Base-by-base conservation (phyloP, 2,329 filamentous ascomycete genomes). In the Leptographium flavum region DNA sequence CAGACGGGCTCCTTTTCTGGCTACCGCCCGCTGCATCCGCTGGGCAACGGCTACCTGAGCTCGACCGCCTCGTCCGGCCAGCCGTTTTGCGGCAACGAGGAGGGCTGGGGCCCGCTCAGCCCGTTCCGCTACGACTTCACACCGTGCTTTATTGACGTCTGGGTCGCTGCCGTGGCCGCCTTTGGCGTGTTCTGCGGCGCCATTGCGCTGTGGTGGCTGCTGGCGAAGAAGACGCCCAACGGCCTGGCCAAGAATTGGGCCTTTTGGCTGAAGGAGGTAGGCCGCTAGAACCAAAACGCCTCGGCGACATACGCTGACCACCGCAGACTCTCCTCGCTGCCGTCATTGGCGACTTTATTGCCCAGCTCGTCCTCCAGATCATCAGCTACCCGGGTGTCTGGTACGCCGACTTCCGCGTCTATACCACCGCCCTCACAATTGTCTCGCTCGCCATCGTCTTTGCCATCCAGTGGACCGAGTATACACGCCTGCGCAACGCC, bases 31-130 rank as follows among this genome's bases (percentile, higher is more conserved):
- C 52, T 66, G 39, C 61, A 65, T 47, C 58, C 68, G 51, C 65
- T 79, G 45, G 74, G 75, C 33, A 67, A 67, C 47, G 65, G 70
- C 50, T 86, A 85, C 62, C 72, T 86, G 49, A 70, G 62, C 49
- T 64, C 70, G n/a, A 62, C 64, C 27, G 55, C 60, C 45, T 49
- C 61, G 27, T 67, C 68, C 57, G 65, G 66, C 52, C 83, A 93
- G 60, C 79, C 85, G 47, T 69, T 95, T 62, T 96, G 90, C 66
- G 78, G 83, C 61, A 92, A 94, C 64, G 69, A 72, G 45, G 90
- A 96, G 64, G 93, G 92, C 57, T 98, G 92, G 92, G 93, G 93
- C 1, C 92, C 92, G 21, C 60, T 98, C 59, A 95, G 87, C 63
- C 79, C 81, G 31, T 71, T 79, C 53, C 75, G 90, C 61, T 95